Conservation (phyloP, 805 yeast genomes). For the Metschnikowia bowlesiae region DNA sequence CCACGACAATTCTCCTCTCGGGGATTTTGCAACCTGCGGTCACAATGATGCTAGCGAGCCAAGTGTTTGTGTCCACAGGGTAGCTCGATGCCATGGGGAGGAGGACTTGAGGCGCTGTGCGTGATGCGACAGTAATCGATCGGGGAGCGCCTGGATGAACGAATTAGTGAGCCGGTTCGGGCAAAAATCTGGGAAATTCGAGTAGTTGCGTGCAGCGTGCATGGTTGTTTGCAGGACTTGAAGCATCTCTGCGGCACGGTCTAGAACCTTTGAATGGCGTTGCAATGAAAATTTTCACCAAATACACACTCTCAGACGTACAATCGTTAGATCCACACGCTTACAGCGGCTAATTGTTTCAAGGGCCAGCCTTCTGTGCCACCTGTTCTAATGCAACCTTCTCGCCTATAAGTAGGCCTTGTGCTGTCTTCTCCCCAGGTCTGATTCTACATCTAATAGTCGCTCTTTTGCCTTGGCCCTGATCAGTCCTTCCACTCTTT, state of each 20-base stretch:
- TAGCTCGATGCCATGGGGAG: not conserved
- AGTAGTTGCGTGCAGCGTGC: not conserved
- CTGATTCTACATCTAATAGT: not conserved
- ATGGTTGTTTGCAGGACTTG: not conserved
- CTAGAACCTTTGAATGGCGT: not conserved
- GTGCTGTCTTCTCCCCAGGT: not conserved
- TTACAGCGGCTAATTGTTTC: not conserved
- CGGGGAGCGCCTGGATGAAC: not conserved
- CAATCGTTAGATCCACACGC: not conserved
- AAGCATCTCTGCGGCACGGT: not conserved
- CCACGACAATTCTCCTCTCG: not conserved
- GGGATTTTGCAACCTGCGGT: not conserved
- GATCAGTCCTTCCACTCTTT: constrained; percentile 1
- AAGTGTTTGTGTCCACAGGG: not conserved
- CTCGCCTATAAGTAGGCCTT: not conserved
- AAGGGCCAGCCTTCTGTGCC: not conserved
- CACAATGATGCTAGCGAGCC: not conserved
- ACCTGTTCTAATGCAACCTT: not conserved
- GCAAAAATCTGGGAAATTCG: not conserved
- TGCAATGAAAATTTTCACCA: not conserved
- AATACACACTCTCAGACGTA: not conserved
- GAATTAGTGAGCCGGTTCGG: constrained; percentile 1
- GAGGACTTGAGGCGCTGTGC: not conserved
- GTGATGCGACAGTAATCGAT: not conserved
- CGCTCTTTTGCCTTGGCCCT: not conserved